phyloP scores from a whole-genome alignment of 202 grass and related monocot species.

The Schoenoplectus tabernaemontani region DNA sequence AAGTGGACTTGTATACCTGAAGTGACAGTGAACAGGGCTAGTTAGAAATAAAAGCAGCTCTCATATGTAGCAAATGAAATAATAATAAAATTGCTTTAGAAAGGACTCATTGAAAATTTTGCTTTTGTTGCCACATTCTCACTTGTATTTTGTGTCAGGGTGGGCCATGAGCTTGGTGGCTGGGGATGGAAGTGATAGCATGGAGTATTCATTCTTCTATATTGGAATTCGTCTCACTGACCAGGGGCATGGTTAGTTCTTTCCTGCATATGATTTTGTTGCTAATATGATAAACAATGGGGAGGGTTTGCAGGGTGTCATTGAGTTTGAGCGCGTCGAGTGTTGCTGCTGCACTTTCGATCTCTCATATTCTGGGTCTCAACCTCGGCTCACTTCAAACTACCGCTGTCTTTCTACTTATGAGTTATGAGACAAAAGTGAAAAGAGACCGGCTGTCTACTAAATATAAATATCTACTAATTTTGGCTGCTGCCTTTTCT shows the following conservation, averaged over 20 bases:
- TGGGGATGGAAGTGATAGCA: slow-evolving; percentile 42
- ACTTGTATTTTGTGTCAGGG: slow-evolving; percentile 25
- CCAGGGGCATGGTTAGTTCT: slow-evolving; percentile 61
- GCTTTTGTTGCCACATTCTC: not conserved
- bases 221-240: slow-evolving; percentile 76
- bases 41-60: not conserved
- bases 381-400: too few species aligned
- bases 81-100: not conserved
- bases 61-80: not conserved
- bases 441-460: too few species aligned
- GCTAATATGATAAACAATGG: not conserved
- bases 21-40: not conserved
- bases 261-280: slow-evolving; percentile 10
- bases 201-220: slow-evolving; percentile 68
- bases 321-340: too few species aligned
- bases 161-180: slow-evolving; percentile 58
- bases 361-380: too few species aligned
- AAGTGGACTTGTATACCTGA: not conserved
- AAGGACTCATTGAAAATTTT: not conserved
- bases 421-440: too few species aligned
- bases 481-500: too few species aligned
- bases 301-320: too few species aligned
- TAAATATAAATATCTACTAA: too few species aligned
- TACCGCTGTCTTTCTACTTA: too few species aligned
- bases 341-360: too few species aligned